These are phyloP conservation scores for Blepharisma japonicum DNA, from an alignment of 73 alveolate species.

Conservation along the genomic window DNA sequence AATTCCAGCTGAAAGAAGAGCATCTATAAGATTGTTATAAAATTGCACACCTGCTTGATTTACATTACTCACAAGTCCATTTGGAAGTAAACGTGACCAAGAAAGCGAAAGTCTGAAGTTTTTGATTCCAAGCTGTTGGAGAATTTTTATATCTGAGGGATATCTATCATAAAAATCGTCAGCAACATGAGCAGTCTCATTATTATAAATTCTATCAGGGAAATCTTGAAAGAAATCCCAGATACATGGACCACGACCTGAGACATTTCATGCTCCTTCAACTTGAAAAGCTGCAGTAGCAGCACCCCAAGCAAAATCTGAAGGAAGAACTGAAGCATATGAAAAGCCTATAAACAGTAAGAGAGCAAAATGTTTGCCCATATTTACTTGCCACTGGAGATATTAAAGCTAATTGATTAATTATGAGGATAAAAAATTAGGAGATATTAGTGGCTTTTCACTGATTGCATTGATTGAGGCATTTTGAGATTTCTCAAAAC, in stretches of 20 bases:
- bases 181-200: constrained; percentile 62
- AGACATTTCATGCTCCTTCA: constrained; percentile 44
- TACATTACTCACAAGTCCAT: constrained; percentile 28
- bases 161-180: constrained; percentile 64
- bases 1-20: constrained; percentile 36
- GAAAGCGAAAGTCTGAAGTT: constrained; percentile 45
- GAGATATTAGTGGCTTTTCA: too few species aligned
- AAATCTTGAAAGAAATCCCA: constrained; percentile 54
- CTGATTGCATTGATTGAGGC: too few species aligned
- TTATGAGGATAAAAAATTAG: too few species aligned
- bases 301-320: constrained; percentile 55
- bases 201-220: constrained; percentile 46
- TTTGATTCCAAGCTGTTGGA: constrained; percentile 49
- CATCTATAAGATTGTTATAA: constrained; percentile 29
- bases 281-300: constrained; percentile 75
- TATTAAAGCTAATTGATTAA: too few species aligned
- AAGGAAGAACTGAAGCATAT: constrained; percentile 27
- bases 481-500: too few species aligned
- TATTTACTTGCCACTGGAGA: too few species aligned
- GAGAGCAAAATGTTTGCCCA: neutral
- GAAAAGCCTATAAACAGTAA: neutral
- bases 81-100: constrained; percentile 49
- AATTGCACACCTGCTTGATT: constrained; percentile 46
- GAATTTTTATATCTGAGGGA: constrained; percentile 47
- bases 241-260: constrained; percentile 41